Evolutionary conservation across 2,329 filamentous ascomycete genomes (phyloP), one percentile per base, ranked within the genome.

Genomic region (Xylaria sp.): DNA sequence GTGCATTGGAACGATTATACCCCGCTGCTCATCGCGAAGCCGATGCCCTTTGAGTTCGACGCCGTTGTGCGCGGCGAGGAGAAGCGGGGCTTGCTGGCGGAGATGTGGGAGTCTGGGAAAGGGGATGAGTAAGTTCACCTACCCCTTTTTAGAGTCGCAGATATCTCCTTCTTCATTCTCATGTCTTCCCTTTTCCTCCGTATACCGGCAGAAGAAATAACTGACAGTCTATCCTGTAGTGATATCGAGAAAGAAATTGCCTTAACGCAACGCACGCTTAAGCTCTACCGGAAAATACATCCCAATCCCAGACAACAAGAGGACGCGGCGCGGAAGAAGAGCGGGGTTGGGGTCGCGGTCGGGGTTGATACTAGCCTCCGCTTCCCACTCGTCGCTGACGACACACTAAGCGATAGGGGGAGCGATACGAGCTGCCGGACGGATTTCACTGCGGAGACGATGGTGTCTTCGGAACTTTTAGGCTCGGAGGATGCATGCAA

Each of bases 1-100:
- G 76, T 80, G 0, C 78, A 80, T 68, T 81, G 79, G 79, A 78
- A 80, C 65, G 73, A 78, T 45, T 80, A 76, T 63, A 78, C 79
- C 8, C 75, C 79, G 6, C 69, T 81, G 5, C 70, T 81, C 11
- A 81, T 81, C 53, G 78, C 79, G n/a, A 81, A 81, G 72, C 79
- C 79, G 0, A 61, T 61, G 7, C 66, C 64, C 15, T 81, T 81
- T 54, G 70, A 74, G 17, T 80, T 81, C 46, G 77, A 80, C 15
- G 72, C 73, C 2, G 9, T 69, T 1, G 70, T 75, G 2, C 70
- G 79, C 4, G 64, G 61, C 15, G 64, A 69, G 12, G 64, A 67
- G 56, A 75, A 71, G 60, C 55, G 61, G n/a, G 55, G 14, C 1
- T 8, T 59, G 11, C 65, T 80, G 46, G 51, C 65, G 12, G 63